Evolutionary conservation across 2,329 filamentous ascomycete genomes (phyloP).

Genomic region (Penicillium janthinellum): DNA sequence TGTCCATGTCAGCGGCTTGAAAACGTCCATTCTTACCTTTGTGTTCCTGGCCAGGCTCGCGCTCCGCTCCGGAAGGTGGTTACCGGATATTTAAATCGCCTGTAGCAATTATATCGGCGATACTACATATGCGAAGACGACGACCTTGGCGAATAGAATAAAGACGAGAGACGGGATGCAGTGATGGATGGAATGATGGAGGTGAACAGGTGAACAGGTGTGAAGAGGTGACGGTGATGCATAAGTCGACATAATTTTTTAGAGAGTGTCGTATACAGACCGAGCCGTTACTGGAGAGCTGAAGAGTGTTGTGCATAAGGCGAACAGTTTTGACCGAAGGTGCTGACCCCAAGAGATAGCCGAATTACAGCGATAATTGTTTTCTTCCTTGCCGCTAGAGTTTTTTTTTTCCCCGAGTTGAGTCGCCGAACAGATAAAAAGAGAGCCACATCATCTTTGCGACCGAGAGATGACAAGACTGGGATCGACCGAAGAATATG

Average conservation of each 20-base stretch:
- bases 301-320: slow-evolving; percentile 38
- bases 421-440: slow-evolving; percentile 41
- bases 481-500: slow-evolving; percentile 31
- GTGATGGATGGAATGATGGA: slow-evolving; percentile 3
- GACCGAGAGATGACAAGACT: slow-evolving; percentile 38
- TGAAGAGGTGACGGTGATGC: slow-evolving; percentile 14
- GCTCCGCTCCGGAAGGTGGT: slow-evolving; percentile 9
- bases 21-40: slow-evolving; percentile 12
- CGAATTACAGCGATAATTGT: slow-evolving; percentile 50
- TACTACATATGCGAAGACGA: slow-evolving; percentile 32
- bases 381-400: slow-evolving; percentile 46
- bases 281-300: slow-evolving; percentile 46
- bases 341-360: slow-evolving; percentile 48
- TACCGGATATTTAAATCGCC: slow-evolving; percentile 16
- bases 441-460: slow-evolving; percentile 39
- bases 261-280: slow-evolving; percentile 38
- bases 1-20: background rate
- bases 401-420: slow-evolving; percentile 35
- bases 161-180: background rate
- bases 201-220: slow-evolving; percentile 16
- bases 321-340: slow-evolving; percentile 40
- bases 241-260: slow-evolving; percentile 19
- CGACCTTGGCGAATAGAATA: slow-evolving; percentile 21
- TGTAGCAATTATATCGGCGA: slow-evolving; percentile 19
- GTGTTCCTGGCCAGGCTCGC: background rate